Base-by-base conservation (phyloP, 116 monocot species). In the Iris pallida region DNA sequence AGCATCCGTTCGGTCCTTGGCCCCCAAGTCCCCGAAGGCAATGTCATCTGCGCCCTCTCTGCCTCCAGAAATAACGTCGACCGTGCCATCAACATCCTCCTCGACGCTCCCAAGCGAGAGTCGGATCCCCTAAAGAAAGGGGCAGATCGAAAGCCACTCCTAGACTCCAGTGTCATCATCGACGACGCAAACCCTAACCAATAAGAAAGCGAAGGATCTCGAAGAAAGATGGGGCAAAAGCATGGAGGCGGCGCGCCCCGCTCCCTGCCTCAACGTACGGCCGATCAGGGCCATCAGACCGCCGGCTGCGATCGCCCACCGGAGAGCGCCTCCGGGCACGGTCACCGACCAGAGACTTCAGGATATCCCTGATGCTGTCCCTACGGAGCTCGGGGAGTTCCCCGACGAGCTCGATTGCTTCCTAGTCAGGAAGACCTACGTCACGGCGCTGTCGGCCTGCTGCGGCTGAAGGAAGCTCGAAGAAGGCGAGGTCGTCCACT, bases 361-460 rank as follows among this genome's bases (percentile, higher is more conserved):
- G 53, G 57, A 76, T 5, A 16, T 58, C 5, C 52, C 61, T n/a
- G 20, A 18, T 9, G 73, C 80, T 4, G 64, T 72, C 8, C 42
- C 65, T 8, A 73, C 80, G 7, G 90, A 90, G 71, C 18, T 81
- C 4, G 79, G 61, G 4, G 85, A 83, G 4, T 88, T 90, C 53
- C 88, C 73, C 0, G 90, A 82, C 43, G 88, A 94, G 17, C 53
- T 55, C 18, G 82, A 83, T 10, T 94, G 94, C 90, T 87, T 90
- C 41, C 74, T 94, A 18, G 82, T 90, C 5, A 90, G 79, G 49
- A 85, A 77, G 72, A 71, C 88, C 8, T 90, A 81, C 46, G 70
- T 94, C 11, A 58, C 48, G 5, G 90, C 81, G 16, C 56, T 87
- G 49, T 90, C 94, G 1, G 90, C 94, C 4, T 59, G 71, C 61